Conservation (phyloP, 306 rosid genomes). For the cucumber (Cucumis sativus) region Cucumber_9930_V3 NC_026660.2:29406001-29406500, state of each 20-base stretch:
- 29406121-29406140: slow-evolving; percentile 79
- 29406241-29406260: slow-evolving; percentile 50
- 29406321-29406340: slow-evolving; percentile 66
- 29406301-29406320: slow-evolving; percentile 46
- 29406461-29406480: slow-evolving; percentile 43
- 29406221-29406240: slow-evolving; percentile 32
- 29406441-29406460: slow-evolving; percentile 41
- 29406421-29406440: slow-evolving; percentile 60
- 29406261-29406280: slow-evolving; percentile 52
- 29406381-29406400: slow-evolving; percentile 50
- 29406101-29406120: slow-evolving; percentile 54
- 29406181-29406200: slow-evolving; percentile 68
- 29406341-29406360: slow-evolving; percentile 54
- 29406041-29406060: slow-evolving; percentile 54
- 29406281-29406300: slow-evolving; percentile 35
- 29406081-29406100: slow-evolving; percentile 32
- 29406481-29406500: slow-evolving; percentile 37
- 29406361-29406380: slow-evolving; percentile 53
- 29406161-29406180: slow-evolving; percentile 30
- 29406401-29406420: slow-evolving; percentile 58
- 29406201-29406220: slow-evolving; percentile 76
- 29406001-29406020: slow-evolving; percentile 48
- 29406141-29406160: slow-evolving; percentile 40
- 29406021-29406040: slow-evolving; percentile 38
- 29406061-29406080: slow-evolving; percentile 41